Evolutionary conservation across 169 alveolate genomes (phyloP).

Genomic region (Eimeria necatrix): DNA sequence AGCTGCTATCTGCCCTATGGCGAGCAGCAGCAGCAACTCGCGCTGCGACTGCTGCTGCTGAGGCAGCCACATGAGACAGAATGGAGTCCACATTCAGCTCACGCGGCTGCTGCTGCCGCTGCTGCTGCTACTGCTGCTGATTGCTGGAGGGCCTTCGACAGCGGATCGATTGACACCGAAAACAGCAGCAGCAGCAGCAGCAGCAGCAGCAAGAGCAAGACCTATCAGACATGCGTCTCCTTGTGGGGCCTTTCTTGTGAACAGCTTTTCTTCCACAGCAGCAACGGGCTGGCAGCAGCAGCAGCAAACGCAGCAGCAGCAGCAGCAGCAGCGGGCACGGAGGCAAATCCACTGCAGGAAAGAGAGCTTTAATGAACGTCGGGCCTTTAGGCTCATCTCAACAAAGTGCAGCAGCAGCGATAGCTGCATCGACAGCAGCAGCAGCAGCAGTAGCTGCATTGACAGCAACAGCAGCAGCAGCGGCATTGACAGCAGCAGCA

Average conservation of each 20-base stretch:
- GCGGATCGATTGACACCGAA: neutral
- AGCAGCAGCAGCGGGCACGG: constrained; percentile 25
- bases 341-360: neutral
- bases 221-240: neutral
- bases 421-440: neutral
- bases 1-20: neutral
- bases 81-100: neutral
- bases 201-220: neutral
- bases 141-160: neutral
- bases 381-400: neutral
- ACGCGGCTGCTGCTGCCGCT: constrained; percentile 18
- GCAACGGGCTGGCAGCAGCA: constrained; percentile 42
- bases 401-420: neutral
- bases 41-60: constrained; percentile 1
- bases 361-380: neutral
- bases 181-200: neutral
- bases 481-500: neutral
- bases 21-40: neutral
- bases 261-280: neutral
- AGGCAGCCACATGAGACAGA: neutral
- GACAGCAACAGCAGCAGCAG: constrained; percentile 30
- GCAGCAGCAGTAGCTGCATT: neutral
- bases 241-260: neutral
- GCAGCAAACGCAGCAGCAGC: neutral
- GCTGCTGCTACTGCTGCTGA: neutral